These are phyloP conservation scores for Phytophthora megakarya DNA, from an alignment of 352 stramenopile species.

Conservation along the genomic window DNA sequence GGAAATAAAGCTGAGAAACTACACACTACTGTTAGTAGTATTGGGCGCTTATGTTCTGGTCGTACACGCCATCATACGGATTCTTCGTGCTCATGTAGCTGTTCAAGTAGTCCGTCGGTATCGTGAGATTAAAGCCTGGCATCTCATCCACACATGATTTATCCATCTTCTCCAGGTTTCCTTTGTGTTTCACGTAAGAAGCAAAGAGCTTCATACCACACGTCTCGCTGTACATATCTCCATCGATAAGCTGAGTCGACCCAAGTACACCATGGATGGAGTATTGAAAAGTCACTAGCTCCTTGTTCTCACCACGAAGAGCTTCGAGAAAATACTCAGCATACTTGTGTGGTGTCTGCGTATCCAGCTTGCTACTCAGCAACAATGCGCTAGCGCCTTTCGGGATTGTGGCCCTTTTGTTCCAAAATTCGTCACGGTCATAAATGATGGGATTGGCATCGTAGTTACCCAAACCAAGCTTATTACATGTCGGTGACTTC, in stretches of 20 bases:
- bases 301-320: constrained; percentile 35
- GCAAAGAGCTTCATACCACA: constrained; percentile 43
- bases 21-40: background rate
- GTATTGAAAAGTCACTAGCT: constrained; percentile 45
- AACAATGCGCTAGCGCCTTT: constrained; percentile 39
- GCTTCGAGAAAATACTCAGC: constrained; percentile 33
- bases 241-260: constrained; percentile 5
- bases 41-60: background rate
- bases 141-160: constrained; percentile 38
- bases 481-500: constrained; percentile 27
- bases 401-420: constrained; percentile 36
- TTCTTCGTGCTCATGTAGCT: constrained; percentile 36
- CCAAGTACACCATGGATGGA: constrained; percentile 23
- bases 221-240: constrained; percentile 15
- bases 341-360: constrained; percentile 37
- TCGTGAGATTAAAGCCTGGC: constrained; percentile 28
- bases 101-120: constrained; percentile 1
- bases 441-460: constrained; percentile 29
- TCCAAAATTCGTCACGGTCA: constrained; percentile 14
- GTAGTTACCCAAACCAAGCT: constrained; percentile 17
- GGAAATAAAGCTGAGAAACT: too few species aligned
- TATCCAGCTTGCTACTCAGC: constrained; percentile 40
- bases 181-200: constrained; percentile 37
- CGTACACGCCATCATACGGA: constrained; percentile 32
- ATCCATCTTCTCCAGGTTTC: constrained; percentile 38